These are phyloP conservation scores for Candida vartiovaarae DNA, from an alignment of 805 yeast genomes.

Conservation along the genomic window DNA sequence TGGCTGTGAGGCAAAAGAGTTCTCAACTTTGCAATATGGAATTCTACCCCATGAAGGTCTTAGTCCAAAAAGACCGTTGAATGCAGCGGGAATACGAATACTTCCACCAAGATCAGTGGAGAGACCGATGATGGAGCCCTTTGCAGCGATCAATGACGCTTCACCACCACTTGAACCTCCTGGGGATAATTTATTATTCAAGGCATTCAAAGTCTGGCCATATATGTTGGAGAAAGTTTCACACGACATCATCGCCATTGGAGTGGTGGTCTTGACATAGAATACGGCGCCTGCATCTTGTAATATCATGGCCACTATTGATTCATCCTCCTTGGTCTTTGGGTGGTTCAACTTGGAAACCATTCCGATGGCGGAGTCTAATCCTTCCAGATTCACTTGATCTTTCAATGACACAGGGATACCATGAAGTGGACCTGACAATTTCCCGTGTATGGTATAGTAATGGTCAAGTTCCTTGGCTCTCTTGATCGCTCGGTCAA, in stretches of 20 bases:
- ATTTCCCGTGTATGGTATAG: constrained; percentile 37
- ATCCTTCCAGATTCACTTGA: constrained; percentile 32
- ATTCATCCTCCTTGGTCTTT: constrained; percentile 38
- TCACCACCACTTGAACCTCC: constrained; percentile 54
- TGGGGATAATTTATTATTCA: constrained; percentile 32
- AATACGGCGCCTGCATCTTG: constrained; percentile 44
- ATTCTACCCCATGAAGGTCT: constrained; percentile 38
- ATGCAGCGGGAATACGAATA: constrained; percentile 41
- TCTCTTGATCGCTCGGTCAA: constrained; percentile 46
- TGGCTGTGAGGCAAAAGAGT: constrained; percentile 34
- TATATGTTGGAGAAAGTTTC: constrained; percentile 37
- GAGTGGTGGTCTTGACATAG: constrained; percentile 45
- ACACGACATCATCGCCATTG: constrained; percentile 41
- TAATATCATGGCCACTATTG: constrained; percentile 33
- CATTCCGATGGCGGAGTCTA: constrained; percentile 41
- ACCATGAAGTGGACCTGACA: constrained; percentile 62
- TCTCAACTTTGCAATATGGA: constrained; percentile 24
- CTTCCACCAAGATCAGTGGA: constrained; percentile 52
- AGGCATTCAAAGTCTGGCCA: constrained; percentile 40
- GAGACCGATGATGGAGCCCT: constrained; percentile 41
- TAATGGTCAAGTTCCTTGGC: constrained; percentile 50
- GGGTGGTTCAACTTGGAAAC: constrained; percentile 44
- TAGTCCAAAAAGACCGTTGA: constrained; percentile 33
- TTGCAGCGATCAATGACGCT: constrained; percentile 36
- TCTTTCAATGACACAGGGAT: constrained; percentile 57